Base-by-base conservation (phyloP, 768 basidiomycete genomes). In the Boletellus ananiceps region DNA sequence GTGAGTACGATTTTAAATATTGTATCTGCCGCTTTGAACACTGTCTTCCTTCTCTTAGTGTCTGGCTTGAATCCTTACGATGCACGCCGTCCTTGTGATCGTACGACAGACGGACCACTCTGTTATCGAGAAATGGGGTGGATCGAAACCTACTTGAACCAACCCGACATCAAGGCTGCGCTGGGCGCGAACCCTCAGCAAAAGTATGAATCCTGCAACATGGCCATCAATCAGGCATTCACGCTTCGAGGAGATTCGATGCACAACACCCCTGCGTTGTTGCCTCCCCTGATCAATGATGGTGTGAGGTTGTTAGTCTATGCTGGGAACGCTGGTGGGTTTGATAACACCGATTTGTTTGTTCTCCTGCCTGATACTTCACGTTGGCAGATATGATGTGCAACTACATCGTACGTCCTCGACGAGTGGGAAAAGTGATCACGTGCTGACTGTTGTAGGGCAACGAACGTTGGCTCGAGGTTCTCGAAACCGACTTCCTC, bases 61-160 rank as follows among this genome's bases (percentile, higher is more conserved):
- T 71, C 75, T n/a, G 88, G 86, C 3, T 65, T 85, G 41, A 98
- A 97, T 69, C 83, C 89, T 8, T 98, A 97, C 67, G 94, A 97
- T 59, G 86, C 89, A 4, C 83, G 92, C 53, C 71, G 66, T 48
- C 75, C 72, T 54, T 96, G 94, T 62, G 84, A 96, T 63, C 78
- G 74, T 35, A 53, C 72, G 25, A 79, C 78, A 58, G 86, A 93
- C 52, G 86, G 84, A 3, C 71, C 78, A 2, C 72, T 89, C 2
- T 92, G 90, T 71, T 92, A 90, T 65, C 73, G 65, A 50, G 76
- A 95, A 70, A 83, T 96, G 79, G 59, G 67, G 15, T 96, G 89
- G 88, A 82, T 96, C 61, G 94, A 96, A 57, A 78, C 74, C 1
- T 97, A 84, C 79, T 74, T 97, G 78, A 96, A 97, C 65, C 70